These are phyloP conservation scores for Trichoderma pleuroti DNA, from an alignment of 2,329 filamentous ascomycete species.

Conservation along the genomic window DNA sequence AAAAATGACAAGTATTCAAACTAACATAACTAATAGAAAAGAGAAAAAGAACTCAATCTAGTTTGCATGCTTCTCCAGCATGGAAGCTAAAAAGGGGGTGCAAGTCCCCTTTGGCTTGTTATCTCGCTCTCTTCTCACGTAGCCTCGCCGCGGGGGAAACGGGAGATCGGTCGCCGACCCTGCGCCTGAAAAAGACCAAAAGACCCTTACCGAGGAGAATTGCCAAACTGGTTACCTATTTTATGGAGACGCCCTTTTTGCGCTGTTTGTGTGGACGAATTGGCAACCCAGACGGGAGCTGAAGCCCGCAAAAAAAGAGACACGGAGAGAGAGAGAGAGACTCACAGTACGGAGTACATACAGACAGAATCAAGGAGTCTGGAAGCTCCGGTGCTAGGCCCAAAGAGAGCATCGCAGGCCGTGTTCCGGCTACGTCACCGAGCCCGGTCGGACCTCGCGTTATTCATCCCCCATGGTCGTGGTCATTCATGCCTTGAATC, in stretches of 20 bases:
- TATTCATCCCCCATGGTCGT: background rate
- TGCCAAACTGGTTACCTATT: background rate
- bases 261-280: background rate
- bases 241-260: background rate
- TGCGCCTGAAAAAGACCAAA: background rate
- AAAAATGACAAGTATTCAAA: background rate
- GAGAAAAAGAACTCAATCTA: background rate
- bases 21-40: background rate
- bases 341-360: background rate
- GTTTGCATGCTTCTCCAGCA: background rate
- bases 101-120: too few species aligned
- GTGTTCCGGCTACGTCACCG: background rate
- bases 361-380: background rate
- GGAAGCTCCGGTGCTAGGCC: constrained; percentile 7
- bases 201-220: constrained; percentile 1
- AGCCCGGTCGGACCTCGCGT: background rate
- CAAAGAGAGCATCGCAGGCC: background rate
- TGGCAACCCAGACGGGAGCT: background rate
- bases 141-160: constrained; percentile 10
- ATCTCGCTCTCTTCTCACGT: background rate
- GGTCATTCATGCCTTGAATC: too few species aligned
- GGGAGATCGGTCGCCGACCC: constrained; percentile 16
- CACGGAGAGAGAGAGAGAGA: too few species aligned
- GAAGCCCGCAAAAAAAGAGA: background rate
- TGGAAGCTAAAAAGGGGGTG: background rate